These are phyloP conservation scores for Vigna hirtella DNA, from an alignment of 306 rosid species.

Conservation along the genomic window DNA sequence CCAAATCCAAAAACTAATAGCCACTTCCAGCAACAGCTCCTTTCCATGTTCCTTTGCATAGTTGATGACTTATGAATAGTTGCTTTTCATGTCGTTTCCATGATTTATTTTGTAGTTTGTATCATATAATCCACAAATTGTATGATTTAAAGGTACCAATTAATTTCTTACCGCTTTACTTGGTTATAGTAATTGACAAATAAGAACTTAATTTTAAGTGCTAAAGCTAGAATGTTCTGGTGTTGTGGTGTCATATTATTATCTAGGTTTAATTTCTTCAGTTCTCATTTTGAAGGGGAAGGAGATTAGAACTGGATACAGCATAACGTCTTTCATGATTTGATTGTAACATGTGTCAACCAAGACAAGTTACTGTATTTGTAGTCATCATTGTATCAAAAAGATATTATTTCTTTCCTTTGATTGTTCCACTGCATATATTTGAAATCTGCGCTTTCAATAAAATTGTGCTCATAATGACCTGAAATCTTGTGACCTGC, in stretches of 20 bases:
- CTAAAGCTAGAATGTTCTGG: background rate
- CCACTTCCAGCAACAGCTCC: background rate
- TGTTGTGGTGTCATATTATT: background rate
- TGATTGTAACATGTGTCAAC: background rate
- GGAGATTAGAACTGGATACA: slow-evolving; percentile 1
- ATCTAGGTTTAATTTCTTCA: background rate
- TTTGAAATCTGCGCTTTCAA: background rate
- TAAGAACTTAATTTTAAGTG: slow-evolving; percentile 21
- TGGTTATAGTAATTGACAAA: slow-evolving; percentile 4
- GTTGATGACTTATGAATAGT: background rate
- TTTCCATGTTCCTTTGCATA: background rate
- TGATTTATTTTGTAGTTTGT: background rate
- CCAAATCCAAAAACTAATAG: slow-evolving; percentile 1
- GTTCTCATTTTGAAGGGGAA: slow-evolving; percentile 7
- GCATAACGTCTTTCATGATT: slow-evolving; percentile 6
- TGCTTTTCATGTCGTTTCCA: background rate
- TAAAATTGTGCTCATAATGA: slow-evolving; percentile 4
- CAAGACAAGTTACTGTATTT: background rate
- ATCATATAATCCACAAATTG: background rate
- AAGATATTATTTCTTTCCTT: slow-evolving; percentile 18
- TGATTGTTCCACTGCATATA: slow-evolving; percentile 7
- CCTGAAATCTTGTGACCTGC: slow-evolving; percentile 42
- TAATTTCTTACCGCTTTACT: background rate
- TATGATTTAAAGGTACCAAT: background rate
- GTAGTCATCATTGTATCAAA: slow-evolving; percentile 18